Evolutionary conservation across 2,329 filamentous ascomycete species (phyloP).

Genomic region (Aspergillus intermedius): DNA sequence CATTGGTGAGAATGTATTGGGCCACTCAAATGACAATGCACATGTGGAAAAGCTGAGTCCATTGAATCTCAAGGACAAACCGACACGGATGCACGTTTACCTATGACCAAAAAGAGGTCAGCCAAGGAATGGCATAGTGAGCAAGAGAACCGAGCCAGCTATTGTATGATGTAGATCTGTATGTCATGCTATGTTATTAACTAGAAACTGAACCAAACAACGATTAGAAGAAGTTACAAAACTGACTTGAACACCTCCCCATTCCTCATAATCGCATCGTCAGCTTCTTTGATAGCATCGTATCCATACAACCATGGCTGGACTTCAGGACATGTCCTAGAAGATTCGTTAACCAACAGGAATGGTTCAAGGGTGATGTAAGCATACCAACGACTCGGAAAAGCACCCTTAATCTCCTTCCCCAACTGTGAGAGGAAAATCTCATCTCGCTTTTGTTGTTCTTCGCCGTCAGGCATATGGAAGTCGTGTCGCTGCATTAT

Average conservation of each 20-base stretch:
- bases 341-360: background rate
- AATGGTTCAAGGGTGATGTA: background rate
- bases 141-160: no score
- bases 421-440: conserved; percentile 53
- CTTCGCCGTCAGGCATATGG: conserved; percentile 50
- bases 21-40: no score
- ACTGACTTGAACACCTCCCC: conserved; percentile 12
- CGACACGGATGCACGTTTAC: no score
- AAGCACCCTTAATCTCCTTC: conserved; percentile 46
- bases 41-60: no score
- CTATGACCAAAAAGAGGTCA: no score
- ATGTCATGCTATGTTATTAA: no score
- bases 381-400: conserved; percentile 54
- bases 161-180: no score
- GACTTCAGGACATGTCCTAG: conserved; percentile 53
- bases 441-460: conserved; percentile 53
- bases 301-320: conserved; percentile 62
- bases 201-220: no score
- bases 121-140: no score
- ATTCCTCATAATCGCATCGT: conserved; percentile 29
- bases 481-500: conserved; percentile 42
- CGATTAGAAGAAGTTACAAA: background rate
- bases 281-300: conserved; percentile 52
- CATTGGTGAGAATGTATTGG: no score
- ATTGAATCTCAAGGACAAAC: no score